Conservation (phyloP, 345 rosid species). For the Syzygium oleosum region DNA sequence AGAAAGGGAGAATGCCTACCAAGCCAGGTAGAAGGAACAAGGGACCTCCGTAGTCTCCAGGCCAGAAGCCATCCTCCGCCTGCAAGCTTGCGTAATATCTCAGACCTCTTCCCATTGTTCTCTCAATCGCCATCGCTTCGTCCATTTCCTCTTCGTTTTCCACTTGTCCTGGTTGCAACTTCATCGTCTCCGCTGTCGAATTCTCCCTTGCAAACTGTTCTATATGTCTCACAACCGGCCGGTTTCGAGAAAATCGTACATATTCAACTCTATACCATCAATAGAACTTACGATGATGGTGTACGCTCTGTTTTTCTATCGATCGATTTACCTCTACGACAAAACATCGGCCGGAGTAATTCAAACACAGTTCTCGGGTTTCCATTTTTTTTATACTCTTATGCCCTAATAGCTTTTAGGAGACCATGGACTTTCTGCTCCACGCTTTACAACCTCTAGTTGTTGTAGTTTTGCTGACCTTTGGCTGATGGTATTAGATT, state of each 20-base stretch:
- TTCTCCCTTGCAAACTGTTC: conserved; percentile 31
- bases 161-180: background rate
- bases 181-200: background rate
- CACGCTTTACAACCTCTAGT: background rate
- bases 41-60: conserved; percentile 82
- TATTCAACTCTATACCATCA: background rate
- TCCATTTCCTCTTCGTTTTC: conserved; percentile 12
- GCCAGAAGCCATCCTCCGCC: conserved; percentile 67
- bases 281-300: background rate
- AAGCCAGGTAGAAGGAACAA: conserved; percentile 59
- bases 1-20: conserved; percentile 14
- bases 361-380: background rate
- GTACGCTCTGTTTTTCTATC: background rate
- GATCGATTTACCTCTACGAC: background rate
- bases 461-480: background rate
- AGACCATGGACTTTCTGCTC: background rate
- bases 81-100: conserved; percentile 50
- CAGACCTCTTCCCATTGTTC: conserved; percentile 29
- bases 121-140: conserved; percentile 16
- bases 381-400: background rate
- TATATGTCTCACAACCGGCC: too few species aligned
- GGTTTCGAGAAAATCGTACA: background rate
- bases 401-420: background rate
- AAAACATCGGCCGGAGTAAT: background rate
- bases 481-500: background rate